Evolutionary conservation across 2,329 filamentous ascomycete genomes (phyloP), one percentile per base, ranked within the genome.

Genomic region (Boeremia lycopersici): DNA sequence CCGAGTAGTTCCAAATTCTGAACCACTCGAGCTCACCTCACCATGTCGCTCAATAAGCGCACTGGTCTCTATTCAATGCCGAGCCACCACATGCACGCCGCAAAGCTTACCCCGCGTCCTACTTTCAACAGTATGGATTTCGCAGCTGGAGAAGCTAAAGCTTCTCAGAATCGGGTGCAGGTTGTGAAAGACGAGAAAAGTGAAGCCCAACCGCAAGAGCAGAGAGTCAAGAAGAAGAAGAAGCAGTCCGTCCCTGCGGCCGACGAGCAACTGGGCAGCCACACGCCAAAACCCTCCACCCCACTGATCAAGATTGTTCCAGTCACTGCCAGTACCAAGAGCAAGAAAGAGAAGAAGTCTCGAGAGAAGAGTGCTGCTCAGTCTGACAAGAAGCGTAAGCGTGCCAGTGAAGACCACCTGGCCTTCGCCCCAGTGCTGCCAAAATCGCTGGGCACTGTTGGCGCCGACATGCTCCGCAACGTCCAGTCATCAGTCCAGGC

Each of bases 81-180:
- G 1, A 60, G 53, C 11, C 63, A 71, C 34, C 62, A 71, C 35
- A 35, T 63, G 0, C 56, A 62, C 33, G 59, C 55, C 7, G 39
- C 47, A 28, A 19, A 34, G 42, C 34, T 43, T 12, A 26, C 48
- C n/a, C n/a, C 52, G 30, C 49, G 57, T 19, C 53, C 38, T 5
- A 41, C 28, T 2, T 72, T 57, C 59, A 72, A 63, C 53, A 64
- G 60, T 35, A 66, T 61, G 48, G 61, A 67, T 28, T 71, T 62
- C 35, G 30, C 45, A 12, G 48, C 45, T 4, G 54, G 57, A 4
- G 35, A 48, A 25, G n/a, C 35, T 9, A 52, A 6, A 31, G 36
- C 3, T 15, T 47, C 11, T 23, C 43, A 6, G 25, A 36, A n/a
- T 33, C 39, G 3, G 11, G 39, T 19, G 9, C 44, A 47, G 31